Evolutionary conservation across 495 filamentous ascomycete genomes (phyloP).

Genomic region (Penicillium paxilli): DNA sequence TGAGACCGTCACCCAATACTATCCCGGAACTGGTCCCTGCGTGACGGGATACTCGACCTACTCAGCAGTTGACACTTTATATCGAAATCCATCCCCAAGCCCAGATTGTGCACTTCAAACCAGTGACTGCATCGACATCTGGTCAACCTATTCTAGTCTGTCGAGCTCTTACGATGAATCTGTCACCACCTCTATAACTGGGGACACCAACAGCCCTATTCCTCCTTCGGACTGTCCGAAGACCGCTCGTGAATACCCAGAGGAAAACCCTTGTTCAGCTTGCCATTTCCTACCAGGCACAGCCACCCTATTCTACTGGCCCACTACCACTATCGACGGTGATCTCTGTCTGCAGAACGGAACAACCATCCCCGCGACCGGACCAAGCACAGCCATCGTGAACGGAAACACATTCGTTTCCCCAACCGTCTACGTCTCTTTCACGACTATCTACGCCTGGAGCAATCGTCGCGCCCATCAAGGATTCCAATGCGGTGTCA

Average conservation of each 20-base stretch:
- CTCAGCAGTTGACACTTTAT: slow-evolving; percentile 10
- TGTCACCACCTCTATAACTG: slow-evolving; percentile 5
- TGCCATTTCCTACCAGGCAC: slow-evolving; percentile 28
- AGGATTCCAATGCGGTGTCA: slow-evolving; percentile 20
- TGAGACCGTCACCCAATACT: slow-evolving; percentile 16
- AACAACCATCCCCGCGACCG: slow-evolving; percentile 19
- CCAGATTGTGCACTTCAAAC: slow-evolving; percentile 14
- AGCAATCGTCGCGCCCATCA: slow-evolving; percentile 21
- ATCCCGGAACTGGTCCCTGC: slow-evolving; percentile 24
- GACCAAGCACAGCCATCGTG: slow-evolving; percentile 24
- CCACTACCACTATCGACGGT: slow-evolving; percentile 19
- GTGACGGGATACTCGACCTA: slow-evolving; percentile 1
- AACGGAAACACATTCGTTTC: slow-evolving; percentile 23
- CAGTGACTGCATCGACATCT: slow-evolving; percentile 24
- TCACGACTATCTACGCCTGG: slow-evolving; percentile 26
- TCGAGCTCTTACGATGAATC: slow-evolving; percentile 10
- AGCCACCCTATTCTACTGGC: slow-evolving; percentile 33
- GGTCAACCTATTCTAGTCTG: slow-evolving; percentile 19
- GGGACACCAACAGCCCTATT: slow-evolving; percentile 26
- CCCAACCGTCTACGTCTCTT: slow-evolving; percentile 25
- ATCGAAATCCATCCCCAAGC: slow-evolving; percentile 10
- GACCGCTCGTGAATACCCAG: slow-evolving; percentile 10
- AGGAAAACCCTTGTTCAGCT: slow-evolving; percentile 18
- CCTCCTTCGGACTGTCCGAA: slow-evolving; percentile 13
- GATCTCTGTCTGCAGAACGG: slow-evolving; percentile 25